Percentiles rank a stretch among this genome's conserved stretches.
Evolutionary conservation across 768 basidiomycete genomes (phyloP).

Genomic region (Suillus variegatus): DNA sequence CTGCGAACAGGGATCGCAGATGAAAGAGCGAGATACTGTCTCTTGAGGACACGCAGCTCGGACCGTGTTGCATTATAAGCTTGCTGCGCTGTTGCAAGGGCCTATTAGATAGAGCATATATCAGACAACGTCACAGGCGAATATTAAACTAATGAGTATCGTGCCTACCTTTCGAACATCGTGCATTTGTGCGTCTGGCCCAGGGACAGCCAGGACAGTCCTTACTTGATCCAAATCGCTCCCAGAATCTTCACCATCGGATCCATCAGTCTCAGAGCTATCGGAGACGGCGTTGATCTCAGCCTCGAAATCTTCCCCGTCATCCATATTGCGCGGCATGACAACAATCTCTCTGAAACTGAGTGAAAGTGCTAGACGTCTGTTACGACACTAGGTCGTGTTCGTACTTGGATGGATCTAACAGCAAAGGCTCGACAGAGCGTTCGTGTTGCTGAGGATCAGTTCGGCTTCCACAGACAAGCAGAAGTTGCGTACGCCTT

Average conservation of each 20-base stretch:
- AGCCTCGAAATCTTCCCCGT: background rate
- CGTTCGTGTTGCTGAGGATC: no score
- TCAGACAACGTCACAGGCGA: no score
- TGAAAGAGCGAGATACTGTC: background rate
- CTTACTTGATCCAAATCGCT: background rate
- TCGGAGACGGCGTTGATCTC: background rate
- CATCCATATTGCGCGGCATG: background rate
- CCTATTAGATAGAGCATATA: background rate
- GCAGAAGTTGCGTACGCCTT: no score
- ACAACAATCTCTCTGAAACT: no score
- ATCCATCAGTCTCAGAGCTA: background rate
- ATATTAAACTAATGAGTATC: no score
- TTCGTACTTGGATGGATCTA: no score
- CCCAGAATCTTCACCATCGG: background rate
- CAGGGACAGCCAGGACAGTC: constrained; percentile 1
- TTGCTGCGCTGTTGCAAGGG: constrained; percentile 2
- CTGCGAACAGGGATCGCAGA: background rate
- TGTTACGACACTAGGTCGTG: no score
- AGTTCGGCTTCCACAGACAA: no score
- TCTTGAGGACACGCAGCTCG: background rate
- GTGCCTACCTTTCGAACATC: constrained; percentile 7
- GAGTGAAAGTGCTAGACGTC: no score
- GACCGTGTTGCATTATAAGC: background rate
- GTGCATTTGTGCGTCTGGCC: background rate
- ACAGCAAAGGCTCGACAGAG: no score